Conservation (phyloP, 345 rosid species). For the Laguncularia racemosa region DNA sequence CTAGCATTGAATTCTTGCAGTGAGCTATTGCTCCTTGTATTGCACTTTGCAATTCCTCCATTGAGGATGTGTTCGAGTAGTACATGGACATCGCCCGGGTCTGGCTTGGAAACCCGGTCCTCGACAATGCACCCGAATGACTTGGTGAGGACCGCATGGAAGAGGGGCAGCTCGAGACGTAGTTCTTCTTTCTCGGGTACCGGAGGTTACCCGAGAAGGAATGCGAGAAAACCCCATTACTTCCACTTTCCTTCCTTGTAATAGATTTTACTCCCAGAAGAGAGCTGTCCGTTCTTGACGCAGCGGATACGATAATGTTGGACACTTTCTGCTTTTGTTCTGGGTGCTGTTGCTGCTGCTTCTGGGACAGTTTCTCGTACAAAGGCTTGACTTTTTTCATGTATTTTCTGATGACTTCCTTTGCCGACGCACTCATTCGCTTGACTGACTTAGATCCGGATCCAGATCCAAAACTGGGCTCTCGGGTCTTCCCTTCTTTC, state of each 20-base stretch:
- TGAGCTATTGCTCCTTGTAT: conserved; percentile 86
- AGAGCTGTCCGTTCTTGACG: conserved; percentile 22
- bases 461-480: conserved; percentile 1
- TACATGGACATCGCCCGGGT: conserved; percentile 2
- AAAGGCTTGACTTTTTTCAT: conserved; percentile 89
- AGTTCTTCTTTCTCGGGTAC: conserved; percentile 57
- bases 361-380: conserved; percentile 76
- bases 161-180: conserved; percentile 76
- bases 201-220: conserved; percentile 87
- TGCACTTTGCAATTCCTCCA: conserved; percentile 90
- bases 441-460: conserved; percentile 38
- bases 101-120: conserved; percentile 24
- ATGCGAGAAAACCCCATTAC: conserved; percentile 29
- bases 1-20: conserved; percentile 76
- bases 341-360: conserved; percentile 19
- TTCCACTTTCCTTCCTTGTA: conserved; percentile 18
- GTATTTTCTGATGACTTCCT: conserved; percentile 73
- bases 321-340: conserved; percentile 2
- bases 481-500: conserved; percentile 37
- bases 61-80: conserved; percentile 42
- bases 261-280: no score
- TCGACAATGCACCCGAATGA: conserved; percentile 70
- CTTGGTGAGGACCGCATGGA: conserved; percentile 88
- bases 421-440: conserved; percentile 71
- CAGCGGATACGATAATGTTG: no score